Base-by-base conservation (phyloP, 2,329 filamentous ascomycete genomes). In the Chrysoporthe deuterocubensis region DNA sequence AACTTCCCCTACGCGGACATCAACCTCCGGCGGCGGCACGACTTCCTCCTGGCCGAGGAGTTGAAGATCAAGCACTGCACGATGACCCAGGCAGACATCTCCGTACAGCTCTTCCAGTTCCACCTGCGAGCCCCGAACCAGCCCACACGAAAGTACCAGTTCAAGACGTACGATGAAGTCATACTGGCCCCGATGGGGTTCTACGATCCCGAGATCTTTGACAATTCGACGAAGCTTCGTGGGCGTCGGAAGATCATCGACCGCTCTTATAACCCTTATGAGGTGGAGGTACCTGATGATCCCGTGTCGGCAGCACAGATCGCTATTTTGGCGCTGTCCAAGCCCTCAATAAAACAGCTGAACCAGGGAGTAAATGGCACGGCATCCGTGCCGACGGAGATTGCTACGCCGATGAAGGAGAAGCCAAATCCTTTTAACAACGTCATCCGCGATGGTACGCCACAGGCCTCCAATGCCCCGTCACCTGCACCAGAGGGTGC, bases 101-200 rank as follows among this genome's bases (percentile, higher is more conserved):
- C 91, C 14, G 94, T 97, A 4, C 93, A 97, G 79, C 85, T 93
- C 3, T 93, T 89, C 80, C 91, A 96, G 74, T 98, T 98, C 76
- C 93, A 98, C 78, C 87, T 99, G 18, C 91, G 96, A 40, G 92
- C 92, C 11, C 91, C 92, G 1, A 94, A 93, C 64, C 90, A 97
- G 76, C 91, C 96, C 63, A 99, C 96, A 1, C 87, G 90, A 71
- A 97, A 97, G 79, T 98, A 97, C 79, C 88, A 90, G 52, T 98
- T 97, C 85, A 98, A 98, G 83, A 94, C 92, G 0, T 99, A 98
- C 75, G 96, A 99, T 73, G 96, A 98, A 78, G 92, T 96, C 32
- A 92, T 97, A 73, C 85, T 99, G n/a, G 92, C 96, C 0, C 92
- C 94, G 0, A 93, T 97, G 90, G 94, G 94, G n/a, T 92, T 94